phyloP scores from a whole-genome alignment of 2,329 filamentous ascomycete genomes.

The Berkeleyomyces rouxiae region DNA sequence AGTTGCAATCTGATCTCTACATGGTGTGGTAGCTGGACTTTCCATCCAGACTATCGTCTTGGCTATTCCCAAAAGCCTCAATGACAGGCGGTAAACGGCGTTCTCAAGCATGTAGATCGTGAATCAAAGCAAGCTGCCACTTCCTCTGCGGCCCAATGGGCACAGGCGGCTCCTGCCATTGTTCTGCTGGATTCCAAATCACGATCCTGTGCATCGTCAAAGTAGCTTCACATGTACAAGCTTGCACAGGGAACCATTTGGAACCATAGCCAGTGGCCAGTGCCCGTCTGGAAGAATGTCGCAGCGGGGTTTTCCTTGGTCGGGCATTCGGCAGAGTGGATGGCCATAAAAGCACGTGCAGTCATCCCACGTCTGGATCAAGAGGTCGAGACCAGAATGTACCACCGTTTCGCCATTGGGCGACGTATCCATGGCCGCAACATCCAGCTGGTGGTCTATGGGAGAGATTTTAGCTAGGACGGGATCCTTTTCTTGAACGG shows the following conservation, averaged over 20 bases:
- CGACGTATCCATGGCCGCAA: constrained; percentile 47
- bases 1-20: no score
- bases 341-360: constrained; percentile 29
- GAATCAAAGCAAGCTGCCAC: constrained; percentile 44
- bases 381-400: constrained; percentile 53
- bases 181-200: constrained; percentile 45
- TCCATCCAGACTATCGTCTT: no score
- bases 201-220: constrained; percentile 40
- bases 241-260: constrained; percentile 44
- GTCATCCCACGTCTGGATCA: constrained; percentile 49
- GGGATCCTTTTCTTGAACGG: constrained; percentile 21
- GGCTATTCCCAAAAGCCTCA: constrained; percentile 22
- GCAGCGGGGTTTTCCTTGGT: constrained; percentile 25
- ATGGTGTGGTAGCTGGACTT: no score
- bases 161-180: constrained; percentile 38
- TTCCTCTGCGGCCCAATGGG: constrained; percentile 35
- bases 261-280: constrained; percentile 48
- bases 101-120: constrained; percentile 21
- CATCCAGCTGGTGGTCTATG: constrained; percentile 50
- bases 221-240: background rate
- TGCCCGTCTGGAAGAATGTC: constrained; percentile 40
- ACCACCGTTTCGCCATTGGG: constrained; percentile 43
- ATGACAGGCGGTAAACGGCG: constrained; percentile 25
- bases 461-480: constrained; percentile 41
- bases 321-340: constrained; percentile 23